Conservation (phyloP, 306 rosid genomes). For the Prunus padus region DNA sequence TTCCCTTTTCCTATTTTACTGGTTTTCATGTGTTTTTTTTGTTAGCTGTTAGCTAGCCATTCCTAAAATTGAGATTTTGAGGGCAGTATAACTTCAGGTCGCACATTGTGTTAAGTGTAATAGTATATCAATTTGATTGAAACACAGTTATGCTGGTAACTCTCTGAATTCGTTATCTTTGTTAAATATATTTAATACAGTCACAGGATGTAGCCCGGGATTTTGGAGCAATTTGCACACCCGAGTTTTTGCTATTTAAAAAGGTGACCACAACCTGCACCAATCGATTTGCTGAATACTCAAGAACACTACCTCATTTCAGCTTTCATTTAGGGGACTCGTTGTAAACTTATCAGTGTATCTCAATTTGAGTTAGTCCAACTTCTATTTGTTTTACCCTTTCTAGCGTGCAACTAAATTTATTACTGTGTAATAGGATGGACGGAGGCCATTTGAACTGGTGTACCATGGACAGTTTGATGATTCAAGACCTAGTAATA, state of each 20-base stretch:
- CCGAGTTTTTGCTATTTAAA: conserved; percentile 80
- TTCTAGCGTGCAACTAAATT: conserved; percentile 1
- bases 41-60: neutral
- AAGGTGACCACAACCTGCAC: conserved; percentile 48
- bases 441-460: conserved; percentile 93
- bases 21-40: neutral
- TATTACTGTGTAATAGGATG: conserved; percentile 58
- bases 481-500: conserved; percentile 86
- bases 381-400: neutral
- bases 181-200: conserved; percentile 41
- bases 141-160: neutral
- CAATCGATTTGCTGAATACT: neutral
- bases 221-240: conserved; percentile 92
- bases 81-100: neutral
- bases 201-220: conserved; percentile 79
- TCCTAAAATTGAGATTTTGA: neutral
- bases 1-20: neutral
- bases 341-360: conserved; percentile 2
- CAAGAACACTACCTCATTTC: conserved; percentile 15
- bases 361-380: conserved; percentile 9
- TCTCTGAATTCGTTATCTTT: neutral
- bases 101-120: neutral
- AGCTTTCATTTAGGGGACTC: neutral
- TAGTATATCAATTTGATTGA: neutral
- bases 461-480: conserved; percentile 96